Conservation (phyloP, 768 basidiomycete species). For the Termitomyces sp. region DNA sequence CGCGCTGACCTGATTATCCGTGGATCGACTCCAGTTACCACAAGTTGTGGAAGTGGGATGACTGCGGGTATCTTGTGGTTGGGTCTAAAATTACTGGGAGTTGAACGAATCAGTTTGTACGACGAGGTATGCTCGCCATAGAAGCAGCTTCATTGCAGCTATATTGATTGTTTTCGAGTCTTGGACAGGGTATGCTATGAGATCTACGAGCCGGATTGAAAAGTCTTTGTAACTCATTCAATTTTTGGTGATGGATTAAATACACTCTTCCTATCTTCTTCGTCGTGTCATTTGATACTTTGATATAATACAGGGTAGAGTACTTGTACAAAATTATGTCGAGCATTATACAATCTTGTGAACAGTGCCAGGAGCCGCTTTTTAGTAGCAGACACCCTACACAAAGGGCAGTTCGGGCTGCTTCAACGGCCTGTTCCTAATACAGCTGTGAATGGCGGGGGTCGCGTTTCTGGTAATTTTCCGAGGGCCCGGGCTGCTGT, state of each 20-base stretch:
- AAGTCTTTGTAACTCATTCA: not conserved
- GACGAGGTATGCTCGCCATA: slow-evolving; percentile 68
- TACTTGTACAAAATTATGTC: no score
- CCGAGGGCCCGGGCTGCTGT: slow-evolving; percentile 50
- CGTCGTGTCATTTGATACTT: not conserved
- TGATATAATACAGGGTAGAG: not conserved
- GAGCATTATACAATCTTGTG: not conserved
- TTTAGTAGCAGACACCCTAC: not conserved
- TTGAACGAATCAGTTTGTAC: slow-evolving; percentile 65
- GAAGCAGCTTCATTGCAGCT: not conserved
- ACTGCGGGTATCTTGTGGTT: slow-evolving; percentile 95
- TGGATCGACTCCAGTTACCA: slow-evolving; percentile 57
- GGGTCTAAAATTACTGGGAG: slow-evolving; percentile 71
- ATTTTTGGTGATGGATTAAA: not conserved
- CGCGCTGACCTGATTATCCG: slow-evolving; percentile 49
- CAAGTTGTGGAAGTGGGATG: slow-evolving; percentile 96
- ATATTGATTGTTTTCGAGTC: slow-evolving; percentile 44
- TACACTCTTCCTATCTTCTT: not conserved
- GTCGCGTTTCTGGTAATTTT: slow-evolving; percentile 35
- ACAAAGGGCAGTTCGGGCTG: not conserved
- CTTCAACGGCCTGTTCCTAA: slow-evolving; percentile 34
- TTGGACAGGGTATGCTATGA: slow-evolving; percentile 90
- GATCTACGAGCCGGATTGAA: slow-evolving; percentile 66
- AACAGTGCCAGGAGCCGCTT: not conserved
- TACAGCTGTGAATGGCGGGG: slow-evolving; percentile 66